These are phyloP conservation scores for Flueggea neowawraea DNA, from an alignment of 441 rosid genomes.

Conservation along the genomic window DNA sequence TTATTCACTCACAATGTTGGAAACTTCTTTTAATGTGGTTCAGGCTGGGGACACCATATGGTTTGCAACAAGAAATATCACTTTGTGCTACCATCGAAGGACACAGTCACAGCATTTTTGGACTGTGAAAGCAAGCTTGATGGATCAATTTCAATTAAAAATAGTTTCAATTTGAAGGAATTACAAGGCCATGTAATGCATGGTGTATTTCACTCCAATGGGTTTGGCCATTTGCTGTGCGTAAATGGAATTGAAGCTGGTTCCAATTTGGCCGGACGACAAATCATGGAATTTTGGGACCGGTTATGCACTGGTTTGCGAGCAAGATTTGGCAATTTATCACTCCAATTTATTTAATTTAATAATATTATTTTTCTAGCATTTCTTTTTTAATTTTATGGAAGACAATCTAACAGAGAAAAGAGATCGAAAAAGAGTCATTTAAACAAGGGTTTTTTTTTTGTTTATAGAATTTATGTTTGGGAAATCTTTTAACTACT, in stretches of 20 bases:
- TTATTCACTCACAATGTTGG: neutral
- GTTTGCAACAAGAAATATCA: constrained; percentile 92
- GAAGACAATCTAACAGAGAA: too few species aligned
- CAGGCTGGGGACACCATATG: constrained; percentile 88
- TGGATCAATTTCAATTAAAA: constrained; percentile 19
- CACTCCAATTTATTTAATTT: too few species aligned
- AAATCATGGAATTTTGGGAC: constrained; percentile 86
- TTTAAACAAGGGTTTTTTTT: too few species aligned
- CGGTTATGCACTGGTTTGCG: constrained; percentile 66
- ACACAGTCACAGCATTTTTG: constrained; percentile 42
- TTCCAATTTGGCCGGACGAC: constrained; percentile 62
- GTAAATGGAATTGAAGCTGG: constrained; percentile 65
- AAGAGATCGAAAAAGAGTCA: too few species aligned
- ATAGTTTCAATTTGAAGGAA: constrained; percentile 43
- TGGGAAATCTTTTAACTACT: too few species aligned
- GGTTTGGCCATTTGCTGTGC: constrained; percentile 81
- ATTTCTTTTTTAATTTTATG: too few species aligned
- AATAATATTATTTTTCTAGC: too few species aligned
- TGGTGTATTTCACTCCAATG: constrained; percentile 83
- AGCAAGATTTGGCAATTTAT: constrained; percentile 52
- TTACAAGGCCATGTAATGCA: constrained; percentile 62
- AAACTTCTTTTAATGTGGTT: constrained; percentile 12
- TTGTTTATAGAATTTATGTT: too few species aligned
- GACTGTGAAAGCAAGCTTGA: constrained; percentile 21
- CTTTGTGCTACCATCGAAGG: constrained; percentile 74